A percentile compares a stretch with the other conserved stretches of the same genome.
phyloP scores from a whole-genome alignment of 1,284 basidiomycete genomes.

The Inonotus obliquus region DNA sequence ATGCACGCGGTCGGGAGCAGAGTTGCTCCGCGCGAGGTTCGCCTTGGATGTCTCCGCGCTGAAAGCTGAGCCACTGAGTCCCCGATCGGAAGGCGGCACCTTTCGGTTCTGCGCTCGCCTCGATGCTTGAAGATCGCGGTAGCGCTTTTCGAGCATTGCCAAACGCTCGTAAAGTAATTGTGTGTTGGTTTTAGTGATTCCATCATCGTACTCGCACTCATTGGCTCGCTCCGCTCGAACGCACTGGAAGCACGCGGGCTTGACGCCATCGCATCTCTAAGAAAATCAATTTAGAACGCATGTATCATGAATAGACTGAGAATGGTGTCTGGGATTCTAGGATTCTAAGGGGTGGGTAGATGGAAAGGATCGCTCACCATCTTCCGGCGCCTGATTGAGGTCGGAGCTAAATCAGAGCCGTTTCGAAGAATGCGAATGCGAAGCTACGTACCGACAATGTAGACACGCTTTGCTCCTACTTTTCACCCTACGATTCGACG shows the following conservation, averaged over 20 bases:
- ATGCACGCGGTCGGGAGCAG: slow-evolving; percentile 3
- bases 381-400: slow-evolving; percentile 17
- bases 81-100: background rate
- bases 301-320: background rate
- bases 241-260: slow-evolving; percentile 15
- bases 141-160: slow-evolving; percentile 16
- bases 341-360: background rate
- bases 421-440: background rate
- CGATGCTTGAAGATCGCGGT: slow-evolving; percentile 14
- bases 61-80: too few relatives aligned
- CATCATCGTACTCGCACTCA: slow-evolving; percentile 19
- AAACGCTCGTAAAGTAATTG: slow-evolving; percentile 17
- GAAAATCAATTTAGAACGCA: background rate
- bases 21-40: slow-evolving; percentile 7
- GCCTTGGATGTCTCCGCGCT: background rate
- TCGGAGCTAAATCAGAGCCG: slow-evolving; percentile 3
- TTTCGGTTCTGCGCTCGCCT: background rate
- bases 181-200: slow-evolving; percentile 12
- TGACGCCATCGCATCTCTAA: slow-evolving; percentile 17
- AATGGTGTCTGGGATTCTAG: background rate
- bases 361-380: slow-evolving; percentile 11
- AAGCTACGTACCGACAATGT: slow-evolving; percentile 15
- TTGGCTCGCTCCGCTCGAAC: slow-evolving; percentile 14
- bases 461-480: slow-evolving; percentile 17
- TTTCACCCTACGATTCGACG: slow-evolving; percentile 6